These are phyloP conservation scores for Tricholoma hemisulphureum DNA, from an alignment of 768 basidiomycete genomes.

Conservation along the genomic window DNA sequence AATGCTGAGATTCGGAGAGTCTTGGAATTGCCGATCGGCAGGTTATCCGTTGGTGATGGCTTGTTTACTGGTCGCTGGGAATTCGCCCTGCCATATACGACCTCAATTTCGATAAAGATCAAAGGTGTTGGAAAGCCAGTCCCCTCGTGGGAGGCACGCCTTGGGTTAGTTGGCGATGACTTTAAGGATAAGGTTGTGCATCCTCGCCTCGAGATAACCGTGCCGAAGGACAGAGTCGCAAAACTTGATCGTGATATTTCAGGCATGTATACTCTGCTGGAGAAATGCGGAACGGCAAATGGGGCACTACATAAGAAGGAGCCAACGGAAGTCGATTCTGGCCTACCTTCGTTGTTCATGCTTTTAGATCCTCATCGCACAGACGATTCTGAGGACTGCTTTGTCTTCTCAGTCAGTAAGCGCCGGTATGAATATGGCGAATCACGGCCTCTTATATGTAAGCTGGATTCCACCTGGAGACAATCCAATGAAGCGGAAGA, in stretches of 20 bases:
- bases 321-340: conserved; percentile 37
- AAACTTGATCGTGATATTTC: conserved; percentile 78
- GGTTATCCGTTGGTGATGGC: conserved; percentile 54
- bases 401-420: conserved; percentile 80
- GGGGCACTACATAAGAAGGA: conserved; percentile 73
- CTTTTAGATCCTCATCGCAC: conserved; percentile 88
- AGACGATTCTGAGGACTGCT: conserved; percentile 71
- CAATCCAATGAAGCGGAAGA: conserved; percentile 54
- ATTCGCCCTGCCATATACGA: conserved; percentile 66
- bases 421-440: conserved; percentile 81
- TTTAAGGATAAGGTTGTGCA: conserved; percentile 69
- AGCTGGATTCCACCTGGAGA: conserved; percentile 75
- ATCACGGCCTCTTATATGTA: conserved; percentile 72
- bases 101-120: conserved; percentile 58
- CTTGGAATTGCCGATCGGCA: conserved; percentile 73
- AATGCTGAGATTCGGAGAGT: conserved; percentile 77
- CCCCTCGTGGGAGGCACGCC: conserved; percentile 80
- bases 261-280: conserved; percentile 74
- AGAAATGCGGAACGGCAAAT: conserved; percentile 88
- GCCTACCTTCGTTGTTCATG: conserved; percentile 68
- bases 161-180: conserved; percentile 67
- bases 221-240: conserved; percentile 43
- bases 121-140: conserved; percentile 66
- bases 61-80: conserved; percentile 78
- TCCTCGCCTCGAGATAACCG: conserved; percentile 62